These are phyloP conservation scores for Colletotrichum ledebouriae DNA, from an alignment of 2,329 filamentous ascomycete species.

Conservation along the genomic window DNA sequence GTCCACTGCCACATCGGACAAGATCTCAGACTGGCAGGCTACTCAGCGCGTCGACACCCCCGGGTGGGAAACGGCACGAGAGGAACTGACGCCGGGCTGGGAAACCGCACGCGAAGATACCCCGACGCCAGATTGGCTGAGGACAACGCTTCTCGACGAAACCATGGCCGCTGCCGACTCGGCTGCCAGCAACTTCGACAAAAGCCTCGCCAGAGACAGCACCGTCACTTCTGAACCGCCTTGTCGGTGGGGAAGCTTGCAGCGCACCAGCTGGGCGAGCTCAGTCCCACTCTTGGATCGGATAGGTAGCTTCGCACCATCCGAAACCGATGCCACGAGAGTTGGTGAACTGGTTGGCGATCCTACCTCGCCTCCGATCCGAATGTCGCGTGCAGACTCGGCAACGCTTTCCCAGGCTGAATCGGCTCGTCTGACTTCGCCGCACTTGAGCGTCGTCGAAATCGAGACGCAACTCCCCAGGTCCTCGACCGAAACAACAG, in stretches of 20 bases:
- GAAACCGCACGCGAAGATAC: slow-evolving; percentile 28
- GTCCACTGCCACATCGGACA: slow-evolving; percentile 17
- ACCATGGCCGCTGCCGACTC: slow-evolving; percentile 9
- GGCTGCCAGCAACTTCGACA: slow-evolving; percentile 4
- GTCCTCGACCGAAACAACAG: not conserved
- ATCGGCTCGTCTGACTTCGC: slow-evolving; percentile 33
- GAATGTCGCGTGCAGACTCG: slow-evolving; percentile 37
- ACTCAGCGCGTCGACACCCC: slow-evolving; percentile 28
- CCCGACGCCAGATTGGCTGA: slow-evolving; percentile 28
- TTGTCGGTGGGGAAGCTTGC: slow-evolving; percentile 39
- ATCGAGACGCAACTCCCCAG: not conserved
- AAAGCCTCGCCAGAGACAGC: slow-evolving; percentile 30
- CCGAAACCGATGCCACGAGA: slow-evolving; percentile 24
- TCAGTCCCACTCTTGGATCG: slow-evolving; percentile 42
- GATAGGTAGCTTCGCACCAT: slow-evolving; percentile 42
- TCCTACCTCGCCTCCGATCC: not conserved
- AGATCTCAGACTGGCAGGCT: slow-evolving; percentile 39
- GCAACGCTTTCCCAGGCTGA: slow-evolving; percentile 40
- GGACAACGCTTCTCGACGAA: slow-evolving; percentile 5
- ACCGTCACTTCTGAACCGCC: slow-evolving; percentile 36
- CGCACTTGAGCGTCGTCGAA: slow-evolving; percentile 25
- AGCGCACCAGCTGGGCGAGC: slow-evolving; percentile 43
- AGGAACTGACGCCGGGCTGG: slow-evolving; percentile 31
- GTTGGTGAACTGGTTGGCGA: not conserved
- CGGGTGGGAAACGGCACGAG: slow-evolving; percentile 32